Evolutionary conservation across 805 yeast genomes (phyloP).

Genomic region (Wickerhamomyces strasburgensis): DNA sequence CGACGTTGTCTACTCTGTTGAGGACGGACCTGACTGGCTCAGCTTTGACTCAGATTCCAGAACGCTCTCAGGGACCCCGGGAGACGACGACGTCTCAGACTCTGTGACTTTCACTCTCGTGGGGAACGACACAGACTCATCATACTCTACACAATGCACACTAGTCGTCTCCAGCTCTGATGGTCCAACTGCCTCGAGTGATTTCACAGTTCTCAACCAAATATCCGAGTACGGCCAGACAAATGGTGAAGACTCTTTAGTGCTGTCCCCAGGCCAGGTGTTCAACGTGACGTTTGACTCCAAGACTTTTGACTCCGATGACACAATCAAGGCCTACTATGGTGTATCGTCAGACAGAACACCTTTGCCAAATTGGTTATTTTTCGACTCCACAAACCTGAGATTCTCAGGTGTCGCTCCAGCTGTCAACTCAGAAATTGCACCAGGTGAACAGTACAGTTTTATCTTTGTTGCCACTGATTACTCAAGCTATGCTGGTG

Average conservation of each 20-base stretch:
- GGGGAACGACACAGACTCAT: slow-evolving; percentile 68
- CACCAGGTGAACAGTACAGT: slow-evolving; percentile 73
- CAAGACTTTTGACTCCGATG: slow-evolving; percentile 52
- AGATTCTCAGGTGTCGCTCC: slow-evolving; percentile 89
- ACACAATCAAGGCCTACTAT: slow-evolving; percentile 59
- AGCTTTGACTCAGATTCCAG: slow-evolving; percentile 57
- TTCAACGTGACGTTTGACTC: slow-evolving; percentile 63
- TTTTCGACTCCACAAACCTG: slow-evolving; percentile 55
- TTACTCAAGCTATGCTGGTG: slow-evolving; percentile 66
- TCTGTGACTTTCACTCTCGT: slow-evolving; percentile 45
- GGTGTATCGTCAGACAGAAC: slow-evolving; percentile 80
- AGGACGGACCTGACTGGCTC: slow-evolving; percentile 73
- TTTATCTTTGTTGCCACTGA: slow-evolving; percentile 79
- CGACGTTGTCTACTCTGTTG: slow-evolving; percentile 49
- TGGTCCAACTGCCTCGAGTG: slow-evolving; percentile 45
- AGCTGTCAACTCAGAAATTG: slow-evolving; percentile 74
- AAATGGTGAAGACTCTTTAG: slow-evolving; percentile 70
- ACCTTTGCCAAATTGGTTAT: slow-evolving; percentile 88
- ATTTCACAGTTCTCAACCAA: slow-evolving; percentile 43
- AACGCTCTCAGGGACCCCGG: slow-evolving; percentile 67
- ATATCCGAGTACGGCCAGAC: slow-evolving; percentile 65
- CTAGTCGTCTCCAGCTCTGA: slow-evolving; percentile 56
- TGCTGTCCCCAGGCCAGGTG: slow-evolving; percentile 61
- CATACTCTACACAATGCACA: slow-evolving; percentile 44
- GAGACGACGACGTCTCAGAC: slow-evolving; percentile 37